Evolutionary conservation across 75 land plant genomes (phyloP), one percentile per base, ranked within the genome.

Genomic region (Picea sitchensis): DNA sequence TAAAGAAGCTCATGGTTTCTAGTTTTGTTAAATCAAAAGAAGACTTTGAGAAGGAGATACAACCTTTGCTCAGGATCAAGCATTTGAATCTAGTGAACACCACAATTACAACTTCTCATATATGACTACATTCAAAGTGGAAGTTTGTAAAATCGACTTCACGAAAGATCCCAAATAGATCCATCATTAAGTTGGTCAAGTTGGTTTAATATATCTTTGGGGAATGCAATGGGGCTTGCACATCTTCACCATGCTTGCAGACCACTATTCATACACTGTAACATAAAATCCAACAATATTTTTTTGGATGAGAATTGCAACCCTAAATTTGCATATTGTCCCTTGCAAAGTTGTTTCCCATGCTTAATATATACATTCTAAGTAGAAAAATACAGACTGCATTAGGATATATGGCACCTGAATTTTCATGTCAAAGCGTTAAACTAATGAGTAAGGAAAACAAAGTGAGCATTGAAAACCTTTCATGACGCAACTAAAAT

Each of bases 321-420:
- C 59, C 83, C 86, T 14, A 68, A 65, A 65, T 61, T 87, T 54
- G 67, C 69, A 34, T 81, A 87, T 62, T 84, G 78, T 61, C 80
- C 59, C 78, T 84, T 14, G 88, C 83, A 41, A 84, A 81, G 65
- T 77, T 87, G 80, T 83, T 87, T 60, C 99, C 99, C 2, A 87
- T 86, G 89, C 80, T 95, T 32, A 98, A 94, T 80, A 90, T 87
- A 32, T 94, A 87, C 76, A 83, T 91, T 6, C 76, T 95, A 59
- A 92, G 96, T 83, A 95, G 99, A 84, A 96, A 92, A 81, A 88
- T 96, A 34, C 99, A 92, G 77, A 94, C 94, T 79, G 95, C 99
- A 72, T 81, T 96, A 31, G 99, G 98, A 9, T 96, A 96, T 82
- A 91, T 96, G 95, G 99, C 99, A 8, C 99, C 99, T 3, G 98